Evolutionary conservation across 2,329 filamentous ascomycete genomes (phyloP), one percentile per base, ranked within the genome.

Genomic region (Aspergillus hortae): DNA sequence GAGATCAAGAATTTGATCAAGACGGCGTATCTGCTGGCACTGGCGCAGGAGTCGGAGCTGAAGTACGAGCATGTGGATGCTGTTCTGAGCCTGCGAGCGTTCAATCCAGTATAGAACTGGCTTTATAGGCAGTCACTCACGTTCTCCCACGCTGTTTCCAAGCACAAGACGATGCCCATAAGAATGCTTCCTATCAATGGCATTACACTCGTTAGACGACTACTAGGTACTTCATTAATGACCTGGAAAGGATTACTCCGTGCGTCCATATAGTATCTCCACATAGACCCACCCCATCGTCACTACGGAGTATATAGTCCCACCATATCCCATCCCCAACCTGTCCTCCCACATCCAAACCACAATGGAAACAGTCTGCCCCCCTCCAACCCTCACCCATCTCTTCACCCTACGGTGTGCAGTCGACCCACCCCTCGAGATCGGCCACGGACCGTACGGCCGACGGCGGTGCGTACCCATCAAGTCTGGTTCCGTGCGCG

Each of bases 1-100:
- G 63, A 77, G 60, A 77, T 78, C 56, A 77, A 77, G 59, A 77
- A 77, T 52, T 62, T 72, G 47, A 59, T 77, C 33, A 74, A 74
- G 61, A 72, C 73, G 3, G 69, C 74, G 3, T 65, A 73, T 48
- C 60, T 76, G 23, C 61, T 77, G 35, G 74, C 74, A 5, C 54
- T 53, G 49, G 58, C 57, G 15, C 53, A 61, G 49, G 46, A 55
- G 10, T 40, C 19, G n/a, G 35, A 56, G 2, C 36, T 66, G n/a
- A 35, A 23, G 10, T 65, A 54, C 42, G 51, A 58, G 35, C 59
- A 64, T 44, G 43, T 66, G 9, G 43, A 61, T 45, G 55, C 47
- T 5, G 57, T 64, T 14, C 44, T 65, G 41, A 52, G 36, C 9
- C 43, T 63, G 38, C 51, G 56, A n/a, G 30, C 35, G 15, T 43